Evolutionary conservation across 208 protist genomes (phyloP), one percentile per base, ranked within the genome.

Genomic region (Leishmania tarentolae): DNA sequence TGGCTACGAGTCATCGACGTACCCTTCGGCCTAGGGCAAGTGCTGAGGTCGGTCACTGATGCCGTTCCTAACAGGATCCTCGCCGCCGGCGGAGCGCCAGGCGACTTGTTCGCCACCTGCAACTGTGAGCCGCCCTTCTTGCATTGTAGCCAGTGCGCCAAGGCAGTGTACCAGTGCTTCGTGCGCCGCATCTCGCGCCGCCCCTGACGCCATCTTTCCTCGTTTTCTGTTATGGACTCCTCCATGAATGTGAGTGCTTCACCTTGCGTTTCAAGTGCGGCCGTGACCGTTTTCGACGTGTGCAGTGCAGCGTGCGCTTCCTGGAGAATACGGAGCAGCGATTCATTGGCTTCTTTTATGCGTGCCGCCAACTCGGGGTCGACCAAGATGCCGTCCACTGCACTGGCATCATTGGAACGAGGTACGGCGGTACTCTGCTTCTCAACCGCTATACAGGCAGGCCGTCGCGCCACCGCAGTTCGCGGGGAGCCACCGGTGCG

Each of bases 121-220:
- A 42, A 37, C 40, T 40, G 65, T 21, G 17, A 57, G 9, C 46
- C 78, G 28, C 40, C 28, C 19, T 37, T 50, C n/a, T 70, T 53
- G 42, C 78, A 81, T 31, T 53, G 68, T 31, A 63, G 42, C 40
- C 78, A 81, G 69, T 81, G 78, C 15, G 69, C 78, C 24, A 76
- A 70, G 78, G 66, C 52, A 37, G 53, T 13, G 57, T 75, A 59
- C 44, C 53, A 81, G 56, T 81, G 78, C 2, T 56, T 53, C 35
- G 69, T 81, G 13, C 70, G 78, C 31, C 56, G 37, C 52, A 76
- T 76, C 42, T 69, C 78, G 19, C 35, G 53, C 6, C 70, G 78
- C 11, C 78, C 70, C 9, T 57, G 9, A 53, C 69, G 68, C 68
- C 77, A 75, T 53, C 52, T 56, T 46, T 31, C 42, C 28, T 21